These are phyloP conservation scores for Nannochloris sp. DNA, from an alignment of 139 green algal genomes.

Conservation along the genomic window DNA sequence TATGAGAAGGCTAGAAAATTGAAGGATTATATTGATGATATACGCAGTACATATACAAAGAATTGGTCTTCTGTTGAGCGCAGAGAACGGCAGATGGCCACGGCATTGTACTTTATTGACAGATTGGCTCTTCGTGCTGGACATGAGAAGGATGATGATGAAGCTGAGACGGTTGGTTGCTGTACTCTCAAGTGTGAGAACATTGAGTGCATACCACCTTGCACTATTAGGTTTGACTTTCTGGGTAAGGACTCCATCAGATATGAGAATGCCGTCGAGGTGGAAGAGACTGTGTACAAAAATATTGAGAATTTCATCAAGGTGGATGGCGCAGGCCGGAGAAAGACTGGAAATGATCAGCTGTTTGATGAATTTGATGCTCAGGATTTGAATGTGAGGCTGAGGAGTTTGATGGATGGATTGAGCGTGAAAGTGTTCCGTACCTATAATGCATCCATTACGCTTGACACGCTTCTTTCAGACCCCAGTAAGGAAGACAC, in stretches of 20 bases:
- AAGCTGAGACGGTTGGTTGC: slow-evolving; percentile 98
- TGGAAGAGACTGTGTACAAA: slow-evolving; percentile 68
- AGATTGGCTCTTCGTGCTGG: slow-evolving; percentile 94
- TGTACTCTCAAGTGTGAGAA: slow-evolving; percentile 93
- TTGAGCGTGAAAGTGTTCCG: slow-evolving; percentile 97
- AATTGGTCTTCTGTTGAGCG: slow-evolving; percentile 50
- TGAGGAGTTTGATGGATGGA: slow-evolving; percentile 94
- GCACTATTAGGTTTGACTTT: slow-evolving; percentile 94
- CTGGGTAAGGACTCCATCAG: slow-evolving; percentile 98
- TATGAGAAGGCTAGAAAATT: slow-evolving; percentile 96
- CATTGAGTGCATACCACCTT: slow-evolving; percentile 52
- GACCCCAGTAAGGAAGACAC: slow-evolving; percentile 29
- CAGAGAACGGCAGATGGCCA: slow-evolving; percentile 77
- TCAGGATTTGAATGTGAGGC: slow-evolving; percentile 79
- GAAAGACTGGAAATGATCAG: slow-evolving; percentile 67
- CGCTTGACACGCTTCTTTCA: slow-evolving; percentile 74
- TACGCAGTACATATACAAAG: slow-evolving; percentile 20
- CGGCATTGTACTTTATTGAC: slow-evolving; percentile 96
- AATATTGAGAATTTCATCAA: slow-evolving; percentile 66
- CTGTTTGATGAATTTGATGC: slow-evolving; percentile 93
- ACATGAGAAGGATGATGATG: slow-evolving; percentile 97
- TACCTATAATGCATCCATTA: slow-evolving; percentile 97
- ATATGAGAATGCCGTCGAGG: slow-evolving; percentile 89
- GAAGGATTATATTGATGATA: slow-evolving; percentile 47
- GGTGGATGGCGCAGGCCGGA: not conserved